Base-by-base conservation (phyloP, 1,284 basidiomycete genomes). In the Malassezia vespertilionis region DNA sequence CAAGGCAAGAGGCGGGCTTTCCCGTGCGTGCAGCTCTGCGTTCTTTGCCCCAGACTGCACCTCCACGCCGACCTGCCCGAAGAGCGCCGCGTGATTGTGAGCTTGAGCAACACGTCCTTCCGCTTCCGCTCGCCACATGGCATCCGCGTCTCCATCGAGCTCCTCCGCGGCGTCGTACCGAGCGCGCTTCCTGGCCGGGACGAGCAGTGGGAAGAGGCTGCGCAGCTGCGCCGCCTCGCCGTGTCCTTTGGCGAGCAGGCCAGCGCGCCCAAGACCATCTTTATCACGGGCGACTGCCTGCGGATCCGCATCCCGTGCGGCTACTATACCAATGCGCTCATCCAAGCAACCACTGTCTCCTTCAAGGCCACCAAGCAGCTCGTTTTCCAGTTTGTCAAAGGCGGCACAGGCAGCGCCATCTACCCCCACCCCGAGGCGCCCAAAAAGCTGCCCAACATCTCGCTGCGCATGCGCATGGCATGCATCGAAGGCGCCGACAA, bases 401-500 rank as follows among this genome's bases (percentile, higher is more conserved):
- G 69, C 12, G 50, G 55, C 6, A 51, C 53, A 9, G 60, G 58
- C 28, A 62, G 61, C 5, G 46, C 63, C 37, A 64, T 71, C 44
- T 37, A 49, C 12, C 69, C 69, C 2, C 45, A 52, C 12, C 52
- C 46, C 5, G 65, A 71, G 44, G 61, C 46, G n/a, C 62, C 65
- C 5, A 71, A 70, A 54, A 52, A 52, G 28, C 47, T 71, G 14
- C 88, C 88, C 1, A 53, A 66, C 35, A 66, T 75, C 0, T 74
- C 76, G 35, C 63, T 93, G 33, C 73, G 73, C 3, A 67, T 95
- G 42, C 75, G 73, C 26, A 73, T 90, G 32, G 75, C 78, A 20
- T 60, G 69, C 11, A 12, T 88, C 5, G 89, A 96, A 71, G 82
- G 82, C n/a, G 79, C 81, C 20, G 91, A 97, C 67, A 85, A 91